Base-by-base conservation (phyloP, 208 protist species). In the Leishmania aethiopica region DNA sequence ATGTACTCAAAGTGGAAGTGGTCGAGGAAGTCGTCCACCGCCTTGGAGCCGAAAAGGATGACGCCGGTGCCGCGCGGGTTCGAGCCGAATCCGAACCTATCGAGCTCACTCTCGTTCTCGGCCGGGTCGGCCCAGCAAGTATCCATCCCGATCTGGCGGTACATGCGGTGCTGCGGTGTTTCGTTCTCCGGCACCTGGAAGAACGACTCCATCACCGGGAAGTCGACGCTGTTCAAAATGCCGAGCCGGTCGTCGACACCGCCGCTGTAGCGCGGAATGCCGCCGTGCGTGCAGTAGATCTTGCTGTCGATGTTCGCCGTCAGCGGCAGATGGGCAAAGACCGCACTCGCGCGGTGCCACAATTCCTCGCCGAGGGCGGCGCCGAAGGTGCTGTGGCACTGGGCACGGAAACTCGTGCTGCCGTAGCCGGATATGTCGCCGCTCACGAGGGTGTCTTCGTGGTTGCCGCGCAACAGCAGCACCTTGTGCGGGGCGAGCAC, bases 201-300 rank as follows among this genome's bases (percentile, higher is more conserved):
- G 86, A 98, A 96, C 62, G 92, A 92, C 73, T 91, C 86, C 75
- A 98, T 88, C 17, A 84, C 42, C 11, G 96, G 96, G 75, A 97
- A 98, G 57, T 96, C 92, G 11, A 90, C 80, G 57, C 89, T 89
- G 59, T 80, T 87, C 51, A 97, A 84, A 17, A 94, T 78, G 19
- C 93, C 83, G 42, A 98, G 66, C 2, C 96, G 87, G 77, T 95
- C 87, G 79, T 98, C 96, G 67, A 93, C 90, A 55, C 94, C 93
- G 51, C 94, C 94, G 78, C 87, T 62, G 89, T 94, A 98, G 37
- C 95, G 88, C 69, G 97, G 97, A 66, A 98, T 95, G 70, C 97
- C 97, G 60, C 96, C 97, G 86, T 99, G 97, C n/a, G 92, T 94
- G 90, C 97, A 99, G 90, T 96, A 99, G 69, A 99, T 98, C 78